Evolutionary conservation across 129 eudicot genomes (phyloP), one percentile per base, ranked within the genome.

Genomic region (Chrysanthemum lavandulifolium): DNA sequence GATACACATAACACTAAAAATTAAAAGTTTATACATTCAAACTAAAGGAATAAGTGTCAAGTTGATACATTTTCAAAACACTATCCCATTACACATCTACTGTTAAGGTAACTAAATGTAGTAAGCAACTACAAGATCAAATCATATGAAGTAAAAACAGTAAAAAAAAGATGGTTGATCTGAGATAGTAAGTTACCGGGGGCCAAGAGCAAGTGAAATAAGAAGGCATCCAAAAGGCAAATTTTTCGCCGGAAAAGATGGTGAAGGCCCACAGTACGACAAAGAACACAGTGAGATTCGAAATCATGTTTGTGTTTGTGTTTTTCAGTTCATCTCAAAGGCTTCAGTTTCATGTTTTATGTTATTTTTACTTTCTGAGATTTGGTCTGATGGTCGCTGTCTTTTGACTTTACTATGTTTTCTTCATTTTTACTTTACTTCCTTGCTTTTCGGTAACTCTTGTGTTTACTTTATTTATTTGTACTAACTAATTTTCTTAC

Each of bases 221-320:
- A 21, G 91, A 75, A 64, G 97, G 96, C 61, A 87, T 58, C 86
- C 91, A 83, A 76, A 73, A 95, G 3, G 96, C 89, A 61, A 95
- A 84, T 86, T 89, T 83, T 84, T 90, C 97, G 15, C 99, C 99
- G 69, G 82, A 95, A 59, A 90, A 87, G 60, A 95, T 71, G 19
- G 73, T 86, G n/a, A 69, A 27, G 14, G 91, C 91, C 99, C 99
- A 95, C 0, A 86, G 2, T 15, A 86, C 8, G 77, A 89, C 81
- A 59, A 95, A 70, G 13, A 83, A 79, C 66, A 85, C 79, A n/a
- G 96, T 83, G 68, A 86, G 67, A 67, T 81, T 90, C 84, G 86
- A 86, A 80, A 81, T 79, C 82, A 73, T 73, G 18, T 19, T 72
- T n/a, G 16, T 73, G 36, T 54, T 50, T 18, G 9, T 48, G 12